Conservation (phyloP, 192 early-diverging fungal species). For the Rhizophagus sp. region DNA sequence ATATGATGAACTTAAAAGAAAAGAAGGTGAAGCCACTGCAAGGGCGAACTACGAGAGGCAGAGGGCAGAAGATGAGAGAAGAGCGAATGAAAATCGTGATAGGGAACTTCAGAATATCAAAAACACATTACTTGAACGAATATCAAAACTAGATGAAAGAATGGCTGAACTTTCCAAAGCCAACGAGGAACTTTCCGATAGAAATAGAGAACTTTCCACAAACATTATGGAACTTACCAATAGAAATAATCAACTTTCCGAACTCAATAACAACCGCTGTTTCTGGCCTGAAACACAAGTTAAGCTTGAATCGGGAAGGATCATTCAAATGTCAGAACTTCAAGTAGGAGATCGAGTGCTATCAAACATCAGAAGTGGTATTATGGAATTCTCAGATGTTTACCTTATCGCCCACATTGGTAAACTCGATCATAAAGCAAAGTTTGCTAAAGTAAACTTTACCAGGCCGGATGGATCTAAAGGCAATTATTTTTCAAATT, state of each 20-base stretch:
- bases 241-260: neutral
- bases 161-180: too few species aligned
- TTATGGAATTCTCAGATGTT: neutral
- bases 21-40: too few species aligned
- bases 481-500: neutral
- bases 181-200: neutral
- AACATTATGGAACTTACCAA: neutral
- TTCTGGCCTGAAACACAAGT: neutral
- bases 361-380: neutral
- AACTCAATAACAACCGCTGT: neutral
- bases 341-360: neutral
- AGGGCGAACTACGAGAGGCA: too few species aligned
- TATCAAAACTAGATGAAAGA: too few species aligned
- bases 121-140: neutral
- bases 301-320: neutral
- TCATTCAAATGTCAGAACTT: neutral
- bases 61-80: neutral
- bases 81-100: neutral
- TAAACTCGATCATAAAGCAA: neutral
- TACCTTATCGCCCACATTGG: neutral
- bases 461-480: neutral
- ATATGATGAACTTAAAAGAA: neutral
- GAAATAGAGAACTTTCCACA: neutral
- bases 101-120: neutral
- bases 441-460: neutral